A percentile compares a stretch with the other conserved stretches of the same genome.
Evolutionary conservation across 2,329 filamentous ascomycete species (phyloP).

Genomic region (Neophaeococcomyces mojaviensis): DNA sequence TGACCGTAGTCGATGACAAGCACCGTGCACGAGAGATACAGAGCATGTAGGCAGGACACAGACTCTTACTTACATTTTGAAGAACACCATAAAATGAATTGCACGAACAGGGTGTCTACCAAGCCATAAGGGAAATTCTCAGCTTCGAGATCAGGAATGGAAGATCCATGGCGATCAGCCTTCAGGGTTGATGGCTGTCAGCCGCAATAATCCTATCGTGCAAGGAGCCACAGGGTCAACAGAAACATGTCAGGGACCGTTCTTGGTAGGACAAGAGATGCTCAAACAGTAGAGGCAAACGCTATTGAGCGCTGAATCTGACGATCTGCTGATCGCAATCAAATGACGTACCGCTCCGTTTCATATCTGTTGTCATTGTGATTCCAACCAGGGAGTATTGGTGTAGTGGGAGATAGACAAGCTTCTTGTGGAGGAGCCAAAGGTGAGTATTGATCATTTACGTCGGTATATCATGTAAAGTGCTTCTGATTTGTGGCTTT

Average conservation of each 20-base stretch:
- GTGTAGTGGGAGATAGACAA: no score
- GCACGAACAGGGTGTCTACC: not conserved
- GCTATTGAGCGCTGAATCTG: slow-evolving; percentile 6
- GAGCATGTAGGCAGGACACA: not conserved
- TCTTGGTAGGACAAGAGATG: not conserved
- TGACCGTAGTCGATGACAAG: not conserved
- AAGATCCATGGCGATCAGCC: slow-evolving; percentile 8
- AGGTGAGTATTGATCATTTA: no score
- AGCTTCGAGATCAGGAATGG: slow-evolving; percentile 7
- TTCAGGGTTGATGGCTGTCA: slow-evolving; percentile 1
- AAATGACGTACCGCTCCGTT: slow-evolving; percentile 5
- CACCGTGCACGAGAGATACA: not conserved
- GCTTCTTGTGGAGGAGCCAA: no score
- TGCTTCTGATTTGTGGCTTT: no score
- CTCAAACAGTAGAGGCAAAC: slow-evolving; percentile 6
- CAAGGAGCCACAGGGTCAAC: not conserved
- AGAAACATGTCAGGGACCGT: not conserved
- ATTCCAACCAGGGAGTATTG: no score
- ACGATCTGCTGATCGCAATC: slow-evolving; percentile 10
- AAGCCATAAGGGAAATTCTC: not conserved
- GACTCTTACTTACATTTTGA: not conserved
- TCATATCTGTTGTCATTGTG: slow-evolving; percentile 1
- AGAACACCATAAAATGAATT: not conserved
- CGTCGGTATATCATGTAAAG: no score
- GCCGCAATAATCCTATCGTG: not conserved